Percentiles rank a stretch among this genome's conserved stretches.
Evolutionary conservation across 2,329 filamentous ascomycete species (phyloP).

Genomic region (Tolypocladium nubicola): DNA sequence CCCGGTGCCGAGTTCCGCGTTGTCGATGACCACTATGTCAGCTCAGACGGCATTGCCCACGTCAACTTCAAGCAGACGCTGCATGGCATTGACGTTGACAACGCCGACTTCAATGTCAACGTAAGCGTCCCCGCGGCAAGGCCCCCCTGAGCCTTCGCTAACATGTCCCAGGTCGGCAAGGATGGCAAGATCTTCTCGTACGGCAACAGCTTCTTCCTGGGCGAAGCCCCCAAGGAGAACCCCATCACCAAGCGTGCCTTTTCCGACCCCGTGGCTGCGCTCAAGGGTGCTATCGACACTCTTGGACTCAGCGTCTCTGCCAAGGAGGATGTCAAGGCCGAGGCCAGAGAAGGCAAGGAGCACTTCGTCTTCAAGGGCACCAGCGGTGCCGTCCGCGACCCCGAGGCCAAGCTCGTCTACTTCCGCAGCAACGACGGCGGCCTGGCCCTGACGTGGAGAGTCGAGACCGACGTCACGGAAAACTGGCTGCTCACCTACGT

Average conservation of each 20-base stretch:
- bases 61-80: conserved; percentile 50
- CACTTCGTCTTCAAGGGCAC: conserved; percentile 33
- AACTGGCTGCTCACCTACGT: conserved; percentile 52
- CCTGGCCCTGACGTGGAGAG: conserved; percentile 40
- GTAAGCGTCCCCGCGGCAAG: conserved; percentile 24
- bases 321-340: conserved; percentile 11
- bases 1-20: conserved; percentile 36
- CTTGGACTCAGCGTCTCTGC: conserved; percentile 21
- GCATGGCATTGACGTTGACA: conserved; percentile 48
- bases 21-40: conserved; percentile 40
- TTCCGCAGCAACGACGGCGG: conserved; percentile 34
- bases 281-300: conserved; percentile 27
- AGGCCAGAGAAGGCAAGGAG: conserved; percentile 14
- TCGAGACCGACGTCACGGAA: conserved; percentile 45
- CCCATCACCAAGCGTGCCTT: conserved; percentile 28
- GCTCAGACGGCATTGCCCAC: conserved; percentile 44
- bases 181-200: conserved; percentile 48
- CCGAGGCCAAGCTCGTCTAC: conserved; percentile 45
- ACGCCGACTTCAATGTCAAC: conserved; percentile 51
- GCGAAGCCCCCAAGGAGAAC: conserved; percentile 22
- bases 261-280: conserved; percentile 31
- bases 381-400: conserved; percentile 37
- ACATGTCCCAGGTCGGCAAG: conserved; percentile 27
- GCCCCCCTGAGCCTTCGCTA: neutral
- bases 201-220: conserved; percentile 37